These are phyloP conservation scores for Colletotrichum paranaense DNA, from an alignment of 2,329 filamentous ascomycete species.

Conservation along the genomic window DNA sequence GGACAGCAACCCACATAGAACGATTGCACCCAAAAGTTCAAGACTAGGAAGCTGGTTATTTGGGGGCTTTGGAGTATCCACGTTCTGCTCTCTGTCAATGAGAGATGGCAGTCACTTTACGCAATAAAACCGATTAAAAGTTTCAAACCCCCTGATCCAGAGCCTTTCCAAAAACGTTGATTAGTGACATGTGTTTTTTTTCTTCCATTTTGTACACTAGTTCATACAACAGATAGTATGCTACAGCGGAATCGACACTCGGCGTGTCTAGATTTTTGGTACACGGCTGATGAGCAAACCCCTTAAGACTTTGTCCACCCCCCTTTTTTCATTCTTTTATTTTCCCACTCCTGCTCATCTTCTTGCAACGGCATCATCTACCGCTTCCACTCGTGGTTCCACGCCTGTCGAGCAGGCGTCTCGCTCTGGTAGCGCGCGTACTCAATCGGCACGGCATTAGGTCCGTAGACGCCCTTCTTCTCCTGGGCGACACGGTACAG, in stretches of 20 bases:
- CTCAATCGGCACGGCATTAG: conserved; percentile 86
- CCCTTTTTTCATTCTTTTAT: not conserved
- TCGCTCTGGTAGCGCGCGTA: conserved; percentile 89
- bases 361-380: conserved; percentile 38
- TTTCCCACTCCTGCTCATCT: not conserved
- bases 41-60: conserved; percentile 13
- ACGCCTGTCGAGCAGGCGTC: conserved; percentile 80
- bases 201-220: not conserved
- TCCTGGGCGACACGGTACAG: conserved; percentile 90
- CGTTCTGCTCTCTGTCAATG: not conserved
- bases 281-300: not conserved
- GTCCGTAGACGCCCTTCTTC: conserved; percentile 85
- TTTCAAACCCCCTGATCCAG: not conserved
- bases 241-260: conserved; percentile 1
- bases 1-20: conserved; percentile 40
- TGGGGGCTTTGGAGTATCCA: not conserved
- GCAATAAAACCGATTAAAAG: conserved; percentile 2
- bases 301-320: not conserved
- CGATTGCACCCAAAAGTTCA: conserved; percentile 24
- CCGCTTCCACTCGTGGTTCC: conserved; percentile 94
- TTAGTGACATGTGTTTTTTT: not conserved
- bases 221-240: not conserved
- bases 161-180: not conserved
- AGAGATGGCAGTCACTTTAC: conserved; percentile 13
- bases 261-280: conserved; percentile 6